These are phyloP conservation scores for Gleditsia sinensis DNA, from an alignment of 306 rosid species.

Conservation along the genomic window DNA sequence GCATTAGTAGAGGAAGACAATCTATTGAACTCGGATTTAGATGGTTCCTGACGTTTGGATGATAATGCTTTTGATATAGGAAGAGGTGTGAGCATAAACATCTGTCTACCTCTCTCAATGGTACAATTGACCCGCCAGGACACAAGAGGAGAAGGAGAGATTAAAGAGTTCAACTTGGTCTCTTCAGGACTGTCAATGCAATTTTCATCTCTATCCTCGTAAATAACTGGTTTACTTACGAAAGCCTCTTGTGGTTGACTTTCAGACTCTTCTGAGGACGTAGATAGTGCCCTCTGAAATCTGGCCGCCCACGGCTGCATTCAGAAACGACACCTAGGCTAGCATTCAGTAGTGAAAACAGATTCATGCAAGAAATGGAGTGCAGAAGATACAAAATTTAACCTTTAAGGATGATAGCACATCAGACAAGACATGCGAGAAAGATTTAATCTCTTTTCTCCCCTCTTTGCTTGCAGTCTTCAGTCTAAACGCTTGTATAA, in stretches of 20 bases:
- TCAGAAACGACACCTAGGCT: conserved; percentile 16
- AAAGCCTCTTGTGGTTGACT: conserved; percentile 23
- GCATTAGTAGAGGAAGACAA: conserved; percentile 39
- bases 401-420: conserved; percentile 80
- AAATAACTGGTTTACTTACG: conserved; percentile 25
- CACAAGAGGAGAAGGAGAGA: conserved; percentile 95
- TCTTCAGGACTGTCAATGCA: conserved; percentile 50
- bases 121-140: conserved; percentile 90
- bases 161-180: conserved; percentile 40
- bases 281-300: conserved; percentile 57
- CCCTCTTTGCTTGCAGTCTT: conserved; percentile 48
- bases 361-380: background rate
- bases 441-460: conserved; percentile 59
- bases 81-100: conserved; percentile 94
- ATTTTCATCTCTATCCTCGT: conserved; percentile 32
- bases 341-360: conserved; percentile 22
- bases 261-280: conserved; percentile 34
- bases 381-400: conserved; percentile 20
- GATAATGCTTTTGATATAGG: conserved; percentile 72
- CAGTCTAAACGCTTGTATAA: conserved; percentile 59
- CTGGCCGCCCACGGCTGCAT: conserved; percentile 85
- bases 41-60: conserved; percentile 50
- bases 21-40: conserved; percentile 46
- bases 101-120: conserved; percentile 74
- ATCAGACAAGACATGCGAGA: conserved; percentile 59